phyloP scores from a whole-genome alignment of 202 grass and related monocot species.

The Bolboschoenoplectus hybrid region DNA sequence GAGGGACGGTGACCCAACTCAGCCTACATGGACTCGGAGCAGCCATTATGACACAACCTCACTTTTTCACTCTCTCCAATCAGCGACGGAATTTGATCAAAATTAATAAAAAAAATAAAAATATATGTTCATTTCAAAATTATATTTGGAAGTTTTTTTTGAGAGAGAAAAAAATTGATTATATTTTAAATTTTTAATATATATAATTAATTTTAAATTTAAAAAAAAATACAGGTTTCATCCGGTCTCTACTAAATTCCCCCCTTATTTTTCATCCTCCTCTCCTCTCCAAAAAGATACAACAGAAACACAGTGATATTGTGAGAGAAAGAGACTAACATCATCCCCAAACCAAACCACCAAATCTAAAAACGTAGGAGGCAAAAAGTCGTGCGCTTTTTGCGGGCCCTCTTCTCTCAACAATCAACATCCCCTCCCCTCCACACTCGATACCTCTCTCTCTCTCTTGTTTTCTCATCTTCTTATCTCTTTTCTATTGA shows the following conservation, averaged over 20 bases:
- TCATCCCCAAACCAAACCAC: neutral
- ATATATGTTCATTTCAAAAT: too few relatives aligned
- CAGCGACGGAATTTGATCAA: too few relatives aligned
- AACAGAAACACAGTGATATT: neutral
- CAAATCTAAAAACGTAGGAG: constrained; percentile 38
- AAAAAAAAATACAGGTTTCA: too few relatives aligned
- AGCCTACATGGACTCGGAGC: neutral
- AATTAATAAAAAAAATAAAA: too few relatives aligned
- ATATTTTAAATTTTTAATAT: too few relatives aligned
- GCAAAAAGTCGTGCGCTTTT: constrained; percentile 33
- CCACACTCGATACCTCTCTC: constrained; percentile 7
- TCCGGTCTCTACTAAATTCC: too few relatives aligned
- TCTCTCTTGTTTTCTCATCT: neutral
- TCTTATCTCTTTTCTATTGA: constrained; percentile 20
- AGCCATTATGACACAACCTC: neutral
- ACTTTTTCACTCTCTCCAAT: constrained; percentile 15
- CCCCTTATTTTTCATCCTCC: neutral
- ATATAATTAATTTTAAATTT: too few relatives aligned
- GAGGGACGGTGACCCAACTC: constrained; percentile 40
- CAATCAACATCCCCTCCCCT: neutral
- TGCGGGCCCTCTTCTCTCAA: neutral
- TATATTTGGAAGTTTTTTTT: too few relatives aligned
- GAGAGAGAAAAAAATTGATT: too few relatives aligned
- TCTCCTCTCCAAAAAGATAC: neutral
- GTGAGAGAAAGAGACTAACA: constrained; percentile 23